These are phyloP conservation scores for Eutrema salsugineum DNA, from an alignment of 441 rosid species.

Conservation along the genomic window DNA sequence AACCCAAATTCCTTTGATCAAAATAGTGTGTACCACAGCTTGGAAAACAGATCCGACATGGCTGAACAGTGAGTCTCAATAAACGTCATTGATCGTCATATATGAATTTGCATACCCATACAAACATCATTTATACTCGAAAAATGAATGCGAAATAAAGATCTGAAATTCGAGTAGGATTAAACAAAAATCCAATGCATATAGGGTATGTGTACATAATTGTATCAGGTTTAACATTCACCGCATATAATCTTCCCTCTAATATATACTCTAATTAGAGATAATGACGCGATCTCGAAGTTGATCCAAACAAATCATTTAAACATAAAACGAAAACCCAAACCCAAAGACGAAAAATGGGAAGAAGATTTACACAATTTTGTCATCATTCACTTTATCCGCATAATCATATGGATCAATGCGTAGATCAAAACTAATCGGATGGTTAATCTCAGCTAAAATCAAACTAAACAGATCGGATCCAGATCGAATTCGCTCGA, in stretches of 20 bases:
- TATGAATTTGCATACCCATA: background rate
- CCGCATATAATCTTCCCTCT: background rate
- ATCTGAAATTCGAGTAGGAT: background rate
- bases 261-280: background rate
- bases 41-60: background rate
- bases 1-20: background rate
- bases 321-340: background rate
- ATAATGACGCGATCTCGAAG: background rate
- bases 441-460: background rate
- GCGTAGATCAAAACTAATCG: background rate
- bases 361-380: background rate
- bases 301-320: background rate
- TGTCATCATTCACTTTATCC: background rate
- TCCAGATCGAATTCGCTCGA: background rate
- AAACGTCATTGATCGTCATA: background rate
- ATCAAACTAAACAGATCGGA: conserved; percentile 2
- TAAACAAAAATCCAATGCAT: background rate
- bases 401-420: background rate
- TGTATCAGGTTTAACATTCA: background rate
- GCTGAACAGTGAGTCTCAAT: background rate
- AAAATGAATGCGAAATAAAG: background rate
- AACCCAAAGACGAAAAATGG: background rate
- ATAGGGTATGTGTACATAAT: background rate
- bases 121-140: background rate
- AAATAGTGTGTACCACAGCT: background rate